Evolutionary conservation across 2,329 filamentous ascomycete genomes (phyloP).

Genomic region (Arthrobotrys sphaeroides): DNA sequence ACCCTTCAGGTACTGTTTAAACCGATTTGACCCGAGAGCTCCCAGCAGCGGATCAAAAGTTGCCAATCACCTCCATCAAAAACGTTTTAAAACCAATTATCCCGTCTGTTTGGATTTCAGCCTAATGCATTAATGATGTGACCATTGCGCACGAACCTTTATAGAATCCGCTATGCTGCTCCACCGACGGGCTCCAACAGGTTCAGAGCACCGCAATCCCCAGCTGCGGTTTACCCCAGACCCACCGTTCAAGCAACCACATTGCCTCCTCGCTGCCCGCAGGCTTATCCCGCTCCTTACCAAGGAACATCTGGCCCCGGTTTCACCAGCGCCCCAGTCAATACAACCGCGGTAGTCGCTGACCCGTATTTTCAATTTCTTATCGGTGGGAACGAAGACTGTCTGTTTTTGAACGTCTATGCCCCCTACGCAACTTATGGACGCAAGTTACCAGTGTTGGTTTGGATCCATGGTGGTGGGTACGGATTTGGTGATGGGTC

Average conservation of each 20-base stretch:
- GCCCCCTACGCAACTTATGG: conserved; percentile 57
- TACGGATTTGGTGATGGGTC: conserved; percentile 60
- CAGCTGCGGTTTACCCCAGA: neutral
- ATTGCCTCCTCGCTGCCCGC: conserved; percentile 5
- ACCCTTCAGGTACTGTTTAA: too few relatives aligned
- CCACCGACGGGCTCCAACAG: neutral
- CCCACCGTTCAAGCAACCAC: conserved; percentile 10
- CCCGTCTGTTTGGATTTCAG: too few relatives aligned
- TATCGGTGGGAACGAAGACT: conserved; percentile 59
- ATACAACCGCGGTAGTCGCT: neutral
- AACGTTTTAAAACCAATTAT: too few relatives aligned
- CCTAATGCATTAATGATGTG: too few relatives aligned
- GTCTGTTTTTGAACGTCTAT: conserved; percentile 61
- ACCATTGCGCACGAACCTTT: too few relatives aligned
- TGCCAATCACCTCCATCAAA: too few relatives aligned
- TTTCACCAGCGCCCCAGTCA: conserved; percentile 1
- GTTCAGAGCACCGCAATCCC: neutral
- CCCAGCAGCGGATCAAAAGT: too few relatives aligned
- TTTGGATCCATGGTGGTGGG: conserved; percentile 65
- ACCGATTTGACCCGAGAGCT: too few relatives aligned
- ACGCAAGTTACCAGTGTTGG: conserved; percentile 63
- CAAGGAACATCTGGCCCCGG: conserved; percentile 11
- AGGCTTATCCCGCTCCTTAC: conserved; percentile 17
- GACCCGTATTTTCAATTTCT: conserved; percentile 22
- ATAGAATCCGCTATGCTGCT: conserved; percentile 8